Percentiles rank a stretch among this genome's conserved stretches.
Conservation (phyloP, 495 filamentous ascomycete genomes). For the Tirmania nivea region DNA sequence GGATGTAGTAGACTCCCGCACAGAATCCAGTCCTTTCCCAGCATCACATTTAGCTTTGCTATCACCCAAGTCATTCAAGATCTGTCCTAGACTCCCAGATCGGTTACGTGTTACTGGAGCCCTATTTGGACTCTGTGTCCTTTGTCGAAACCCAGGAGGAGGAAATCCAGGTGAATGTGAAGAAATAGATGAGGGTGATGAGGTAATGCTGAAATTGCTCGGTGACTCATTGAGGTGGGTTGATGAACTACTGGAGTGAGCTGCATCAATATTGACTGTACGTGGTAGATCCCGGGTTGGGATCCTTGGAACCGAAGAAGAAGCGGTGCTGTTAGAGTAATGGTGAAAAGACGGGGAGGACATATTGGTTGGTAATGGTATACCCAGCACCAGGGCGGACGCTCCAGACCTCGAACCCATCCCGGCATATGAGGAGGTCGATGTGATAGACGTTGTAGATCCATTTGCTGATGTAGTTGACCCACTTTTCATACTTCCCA, state of each 20-base stretch:
- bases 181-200: background rate
- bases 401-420: background rate
- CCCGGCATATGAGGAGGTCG: background rate
- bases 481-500: background rate
- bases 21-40: constrained; percentile 32
- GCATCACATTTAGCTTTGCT: constrained; percentile 6
- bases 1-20: constrained; percentile 40
- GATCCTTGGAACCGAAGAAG: background rate
- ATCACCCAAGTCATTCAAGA: background rate
- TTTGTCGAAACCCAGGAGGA: background rate
- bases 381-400: background rate
- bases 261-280: background rate
- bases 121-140: background rate
- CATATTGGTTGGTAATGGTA: background rate
- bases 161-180: background rate
- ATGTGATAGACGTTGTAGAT: background rate
- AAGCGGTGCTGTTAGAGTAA: background rate
- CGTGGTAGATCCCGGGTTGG: background rate
- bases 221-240: background rate
- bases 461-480: background rate
- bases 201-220: background rate
- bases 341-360: background rate
- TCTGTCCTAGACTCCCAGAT: background rate
- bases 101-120: background rate
- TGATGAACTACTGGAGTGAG: background rate